A percentile compares a stretch with the other conserved stretches of the same genome.
These are phyloP conservation scores for Lichtheimia hyalospora DNA, from an alignment of 371 early-diverging fungal species.

Conservation along the genomic window DNA sequence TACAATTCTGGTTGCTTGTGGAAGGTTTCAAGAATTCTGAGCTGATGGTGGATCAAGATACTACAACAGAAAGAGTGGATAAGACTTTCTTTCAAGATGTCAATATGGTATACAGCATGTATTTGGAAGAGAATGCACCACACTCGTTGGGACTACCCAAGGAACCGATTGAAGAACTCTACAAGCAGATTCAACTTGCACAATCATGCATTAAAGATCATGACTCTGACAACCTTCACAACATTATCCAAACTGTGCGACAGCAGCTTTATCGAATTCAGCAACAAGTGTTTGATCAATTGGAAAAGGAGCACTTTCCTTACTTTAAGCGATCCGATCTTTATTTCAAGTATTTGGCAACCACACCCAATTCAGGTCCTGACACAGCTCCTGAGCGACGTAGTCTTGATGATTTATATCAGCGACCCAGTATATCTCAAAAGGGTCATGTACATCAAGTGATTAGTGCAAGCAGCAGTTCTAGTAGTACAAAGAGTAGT, in stretches of 20 bases:
- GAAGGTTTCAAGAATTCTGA: slow-evolving; percentile 61
- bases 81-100: slow-evolving; percentile 59
- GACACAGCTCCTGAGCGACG: slow-evolving; percentile 24
- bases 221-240: slow-evolving; percentile 6
- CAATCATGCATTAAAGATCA: slow-evolving; percentile 13
- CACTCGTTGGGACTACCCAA: slow-evolving; percentile 45
- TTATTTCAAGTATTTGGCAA: slow-evolving; percentile 64
- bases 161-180: slow-evolving; percentile 25
- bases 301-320: slow-evolving; percentile 64
- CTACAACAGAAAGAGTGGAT: slow-evolving; percentile 17
- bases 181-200: slow-evolving; percentile 19
- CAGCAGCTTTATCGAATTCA: slow-evolving; percentile 35
- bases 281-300: slow-evolving; percentile 62
- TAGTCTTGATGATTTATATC: slow-evolving; percentile 35
- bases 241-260: slow-evolving; percentile 20
- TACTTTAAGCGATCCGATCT: slow-evolving; percentile 65
- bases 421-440: not conserved
- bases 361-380: slow-evolving; percentile 37
- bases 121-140: slow-evolving; percentile 58
- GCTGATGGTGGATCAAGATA: slow-evolving; percentile 3
- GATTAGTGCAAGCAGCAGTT: not conserved
- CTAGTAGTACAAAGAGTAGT: slow-evolving; percentile 3
- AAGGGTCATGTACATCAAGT: not conserved
- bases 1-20: slow-evolving; percentile 79
- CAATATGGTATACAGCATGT: slow-evolving; percentile 68